Conservation (phyloP, 768 basidiomycete species). For the Hericium rajendrae region DNA sequence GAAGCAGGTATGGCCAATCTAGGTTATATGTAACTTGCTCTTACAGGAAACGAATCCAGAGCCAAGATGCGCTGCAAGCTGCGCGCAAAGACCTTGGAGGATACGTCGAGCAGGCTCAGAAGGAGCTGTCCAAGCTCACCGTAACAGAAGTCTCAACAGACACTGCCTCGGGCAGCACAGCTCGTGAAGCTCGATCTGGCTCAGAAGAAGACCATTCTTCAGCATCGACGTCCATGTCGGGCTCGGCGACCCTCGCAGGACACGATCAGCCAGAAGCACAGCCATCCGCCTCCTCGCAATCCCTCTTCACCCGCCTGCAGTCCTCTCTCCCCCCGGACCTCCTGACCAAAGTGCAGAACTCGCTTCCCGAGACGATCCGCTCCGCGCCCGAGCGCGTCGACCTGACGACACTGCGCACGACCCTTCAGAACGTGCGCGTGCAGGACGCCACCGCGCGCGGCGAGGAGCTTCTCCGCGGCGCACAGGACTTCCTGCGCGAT, state of each 20-base stretch:
- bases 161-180: constrained; percentile 16
- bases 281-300: constrained; percentile 21
- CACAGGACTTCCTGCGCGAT: constrained; percentile 50
- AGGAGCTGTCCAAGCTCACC: constrained; percentile 57
- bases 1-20: constrained; percentile 55
- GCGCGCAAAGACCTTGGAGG: constrained; percentile 66
- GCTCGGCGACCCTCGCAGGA: constrained; percentile 7
- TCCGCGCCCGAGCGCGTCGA: constrained; percentile 52
- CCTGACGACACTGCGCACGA: constrained; percentile 55
- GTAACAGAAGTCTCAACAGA: constrained; percentile 22
- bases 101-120: constrained; percentile 74
- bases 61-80: constrained; percentile 55
- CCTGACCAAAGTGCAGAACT: constrained; percentile 54
- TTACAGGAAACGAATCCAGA: constrained; percentile 29
- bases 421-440: constrained; percentile 67
- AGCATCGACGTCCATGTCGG: constrained; percentile 13
- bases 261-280: background rate
- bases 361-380: constrained; percentile 43
- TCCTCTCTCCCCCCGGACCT: constrained; percentile 68
- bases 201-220: constrained; percentile 15
- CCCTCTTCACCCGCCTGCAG: constrained; percentile 62
- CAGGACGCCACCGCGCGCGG: constrained; percentile 29
- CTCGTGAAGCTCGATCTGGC: constrained; percentile 8
- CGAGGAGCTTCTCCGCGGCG: constrained; percentile 54
- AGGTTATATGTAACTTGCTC: background rate